A percentile compares a stretch with the other conserved stretches of the same genome.
Evolutionary conservation across 768 basidiomycete species (phyloP).

Genomic region (Neoboletus brunneissimus): DNA sequence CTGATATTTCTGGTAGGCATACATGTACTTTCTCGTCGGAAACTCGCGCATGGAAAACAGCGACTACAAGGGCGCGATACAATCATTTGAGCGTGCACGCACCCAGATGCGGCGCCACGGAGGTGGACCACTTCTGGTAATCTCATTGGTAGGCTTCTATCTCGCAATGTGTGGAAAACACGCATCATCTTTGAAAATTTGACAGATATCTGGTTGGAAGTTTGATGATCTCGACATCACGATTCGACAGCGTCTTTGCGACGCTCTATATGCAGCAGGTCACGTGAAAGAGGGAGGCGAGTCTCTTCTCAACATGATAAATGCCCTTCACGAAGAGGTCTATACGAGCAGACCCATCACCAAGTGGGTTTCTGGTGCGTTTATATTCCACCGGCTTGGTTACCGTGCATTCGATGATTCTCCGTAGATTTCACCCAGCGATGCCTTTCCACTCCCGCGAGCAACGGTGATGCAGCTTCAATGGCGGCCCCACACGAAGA

Average conservation of each 20-base stretch:
- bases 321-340: no score
- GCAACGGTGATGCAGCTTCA: no score
- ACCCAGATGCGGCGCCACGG: background rate
- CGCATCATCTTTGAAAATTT: background rate
- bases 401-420: no score
- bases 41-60: background rate
- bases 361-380: background rate
- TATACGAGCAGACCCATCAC: background rate
- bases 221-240: no score
- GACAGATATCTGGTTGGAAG: no score
- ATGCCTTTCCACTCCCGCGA: background rate
- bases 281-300: no score
- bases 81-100: no score
- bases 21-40: background rate
- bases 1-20: background rate
- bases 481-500: no score
- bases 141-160: background rate
- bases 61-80: no score
- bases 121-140: background rate
- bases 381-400: background rate
- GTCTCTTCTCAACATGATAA: no score
- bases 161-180: background rate
- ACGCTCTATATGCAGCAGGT: no score
- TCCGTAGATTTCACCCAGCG: background rate
- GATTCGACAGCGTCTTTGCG: no score